phyloP scores from a whole-genome alignment of 2,329 filamentous ascomycete genomes.

The Chaetomiaceae sp. region DNA sequence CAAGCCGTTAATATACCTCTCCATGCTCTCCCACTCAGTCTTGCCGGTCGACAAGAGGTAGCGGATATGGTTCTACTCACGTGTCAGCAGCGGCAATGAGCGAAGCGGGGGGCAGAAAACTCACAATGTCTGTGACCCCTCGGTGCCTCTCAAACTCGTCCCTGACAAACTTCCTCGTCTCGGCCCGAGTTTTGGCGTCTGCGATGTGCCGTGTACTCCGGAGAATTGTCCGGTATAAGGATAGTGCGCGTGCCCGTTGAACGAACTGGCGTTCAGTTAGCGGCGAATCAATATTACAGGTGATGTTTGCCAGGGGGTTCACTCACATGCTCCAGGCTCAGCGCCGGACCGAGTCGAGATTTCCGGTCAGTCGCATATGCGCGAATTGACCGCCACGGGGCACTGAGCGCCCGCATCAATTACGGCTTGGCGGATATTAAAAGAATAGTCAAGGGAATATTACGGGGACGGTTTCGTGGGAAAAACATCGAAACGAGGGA shows the following conservation, averaged over 20 bases:
- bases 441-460: neutral
- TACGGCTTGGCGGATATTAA: neutral
- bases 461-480: neutral
- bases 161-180: slow-evolving; percentile 53
- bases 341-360: slow-evolving; percentile 39
- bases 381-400: slow-evolving; percentile 29
- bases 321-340: slow-evolving; percentile 58
- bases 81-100: neutral
- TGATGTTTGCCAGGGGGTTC: neutral
- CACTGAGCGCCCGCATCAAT: slow-evolving; percentile 25
- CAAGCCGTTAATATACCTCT: slow-evolving; percentile 50
- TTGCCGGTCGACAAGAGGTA: slow-evolving; percentile 62
- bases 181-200: slow-evolving; percentile 48
- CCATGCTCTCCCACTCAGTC: slow-evolving; percentile 62
- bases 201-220: slow-evolving; percentile 50
- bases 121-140: slow-evolving; percentile 51
- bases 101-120: slow-evolving; percentile 24
- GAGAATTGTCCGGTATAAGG: slow-evolving; percentile 56
- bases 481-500: neutral
- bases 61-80: slow-evolving; percentile 45
- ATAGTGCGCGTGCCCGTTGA: slow-evolving; percentile 50
- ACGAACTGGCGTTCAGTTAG: slow-evolving; percentile 45
- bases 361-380: slow-evolving; percentile 36
- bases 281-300: too few relatives aligned
- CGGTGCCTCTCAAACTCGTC: slow-evolving; percentile 59